phyloP scores from a whole-genome alignment of 2,329 filamentous ascomycete species.

The Monilinia fructicola region DNA sequence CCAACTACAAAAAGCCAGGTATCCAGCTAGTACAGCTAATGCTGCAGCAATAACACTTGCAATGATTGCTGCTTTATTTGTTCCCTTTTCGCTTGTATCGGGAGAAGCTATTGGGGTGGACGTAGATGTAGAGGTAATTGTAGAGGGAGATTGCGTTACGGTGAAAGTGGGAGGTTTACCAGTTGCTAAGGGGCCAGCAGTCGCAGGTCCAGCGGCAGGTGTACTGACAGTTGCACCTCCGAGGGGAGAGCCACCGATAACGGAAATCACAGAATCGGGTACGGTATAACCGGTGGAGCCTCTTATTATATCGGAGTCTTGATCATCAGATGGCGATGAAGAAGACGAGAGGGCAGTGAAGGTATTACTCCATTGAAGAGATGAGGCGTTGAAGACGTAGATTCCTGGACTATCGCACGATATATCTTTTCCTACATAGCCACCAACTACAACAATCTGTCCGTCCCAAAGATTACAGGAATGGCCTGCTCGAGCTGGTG shows the following conservation, averaged over 20 bases:
- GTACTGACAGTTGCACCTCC: slow-evolving; percentile 67
- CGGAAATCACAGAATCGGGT: slow-evolving; percentile 59
- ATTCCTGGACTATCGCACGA: slow-evolving; percentile 67
- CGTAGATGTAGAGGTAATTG: slow-evolving; percentile 50
- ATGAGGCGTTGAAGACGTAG: slow-evolving; percentile 71
- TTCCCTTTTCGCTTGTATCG: slow-evolving; percentile 25
- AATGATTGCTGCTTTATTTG: slow-evolving; percentile 47
- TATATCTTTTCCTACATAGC: slow-evolving; percentile 61
- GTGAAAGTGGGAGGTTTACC: slow-evolving; percentile 70
- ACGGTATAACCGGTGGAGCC: slow-evolving; percentile 66
- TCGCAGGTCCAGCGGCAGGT: slow-evolving; percentile 61
- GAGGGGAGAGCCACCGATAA: slow-evolving; percentile 59
- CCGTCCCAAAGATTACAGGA: slow-evolving; percentile 68
- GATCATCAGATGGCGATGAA: slow-evolving; percentile 25
- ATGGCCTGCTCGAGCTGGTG: slow-evolving; percentile 65
- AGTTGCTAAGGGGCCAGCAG: slow-evolving; percentile 68
- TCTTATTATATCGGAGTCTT: slow-evolving; percentile 47
- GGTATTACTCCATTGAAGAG: slow-evolving; percentile 59
- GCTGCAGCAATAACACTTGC: slow-evolving; percentile 62
- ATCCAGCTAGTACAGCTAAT: slow-evolving; percentile 59
- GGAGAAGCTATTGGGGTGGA: slow-evolving; percentile 37
- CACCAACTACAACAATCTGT: slow-evolving; percentile 70
- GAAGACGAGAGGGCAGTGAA: slow-evolving; percentile 58
- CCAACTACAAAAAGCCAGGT: slow-evolving; percentile 71
- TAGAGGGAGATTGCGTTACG: slow-evolving; percentile 54